phyloP scores from a whole-genome alignment of 192 early-diverging fungal genomes.

The Coemansia reversa region DNA sequence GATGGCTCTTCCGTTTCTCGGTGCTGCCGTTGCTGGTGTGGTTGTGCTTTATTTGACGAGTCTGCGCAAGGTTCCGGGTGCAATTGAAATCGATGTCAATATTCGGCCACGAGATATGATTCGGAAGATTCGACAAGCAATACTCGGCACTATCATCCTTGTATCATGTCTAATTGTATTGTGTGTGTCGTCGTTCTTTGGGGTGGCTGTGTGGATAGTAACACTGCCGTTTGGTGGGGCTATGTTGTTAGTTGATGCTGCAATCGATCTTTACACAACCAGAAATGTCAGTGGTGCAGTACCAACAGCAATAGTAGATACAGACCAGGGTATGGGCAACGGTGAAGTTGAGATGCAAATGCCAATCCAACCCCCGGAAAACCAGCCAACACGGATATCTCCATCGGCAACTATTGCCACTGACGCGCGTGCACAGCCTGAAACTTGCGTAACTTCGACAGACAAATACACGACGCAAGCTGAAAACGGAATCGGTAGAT shows the following conservation, averaged over 20 bases:
- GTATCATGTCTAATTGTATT: slow-evolving; percentile 62
- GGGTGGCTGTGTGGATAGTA: slow-evolving; percentile 67
- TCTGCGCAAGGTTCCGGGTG: slow-evolving; percentile 54
- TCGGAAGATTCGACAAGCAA: slow-evolving; percentile 59
- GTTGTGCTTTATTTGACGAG: slow-evolving; percentile 57
- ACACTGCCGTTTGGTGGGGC: slow-evolving; percentile 75
- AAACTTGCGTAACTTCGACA: too few relatives aligned
- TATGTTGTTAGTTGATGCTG: slow-evolving; percentile 60
- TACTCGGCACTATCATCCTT: slow-evolving; percentile 61
- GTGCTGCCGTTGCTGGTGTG: slow-evolving; percentile 56
- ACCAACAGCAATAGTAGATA: too few relatives aligned
- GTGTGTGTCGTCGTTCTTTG: slow-evolving; percentile 66
- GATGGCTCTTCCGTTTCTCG: slow-evolving; percentile 74
- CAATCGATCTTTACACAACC: slow-evolving; percentile 53
- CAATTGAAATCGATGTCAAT: slow-evolving; percentile 41
- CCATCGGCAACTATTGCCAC: too few relatives aligned
- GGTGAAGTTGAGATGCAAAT: too few relatives aligned
- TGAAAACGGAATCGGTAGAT: too few relatives aligned
- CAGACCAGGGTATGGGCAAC: too few relatives aligned
- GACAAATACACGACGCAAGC: too few relatives aligned
- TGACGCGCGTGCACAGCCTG: too few relatives aligned
- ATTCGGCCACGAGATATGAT: slow-evolving; percentile 58
- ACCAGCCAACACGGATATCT: too few relatives aligned
- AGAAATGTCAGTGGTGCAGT: background rate
- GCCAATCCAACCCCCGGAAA: too few relatives aligned